phyloP scores from a whole-genome alignment of 2,329 filamentous ascomycete species.

The Trichothecium roseum region DNA sequence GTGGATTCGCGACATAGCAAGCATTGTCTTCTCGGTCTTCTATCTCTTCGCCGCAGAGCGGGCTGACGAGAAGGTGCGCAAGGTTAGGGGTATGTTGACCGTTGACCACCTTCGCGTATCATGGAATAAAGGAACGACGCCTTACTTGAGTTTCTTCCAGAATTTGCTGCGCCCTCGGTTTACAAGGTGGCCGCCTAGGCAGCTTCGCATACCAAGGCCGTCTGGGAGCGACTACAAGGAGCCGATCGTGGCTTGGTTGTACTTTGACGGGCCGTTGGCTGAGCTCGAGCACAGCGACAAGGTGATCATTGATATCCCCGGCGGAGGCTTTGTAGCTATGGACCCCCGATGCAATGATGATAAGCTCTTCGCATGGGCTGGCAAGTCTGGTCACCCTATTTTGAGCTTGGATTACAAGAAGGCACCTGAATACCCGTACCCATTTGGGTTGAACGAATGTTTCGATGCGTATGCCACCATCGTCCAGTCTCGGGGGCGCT shows the following conservation, averaged over 20 bases:
- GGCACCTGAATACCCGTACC: slow-evolving; percentile 40
- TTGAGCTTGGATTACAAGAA: slow-evolving; percentile 77
- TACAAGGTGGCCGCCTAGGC: slow-evolving; percentile 70
- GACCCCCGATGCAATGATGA: slow-evolving; percentile 90
- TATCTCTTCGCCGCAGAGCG: slow-evolving; percentile 89
- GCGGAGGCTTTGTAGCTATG: slow-evolving; percentile 96
- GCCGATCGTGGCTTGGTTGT: slow-evolving; percentile 78
- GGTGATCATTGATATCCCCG: slow-evolving; percentile 80
- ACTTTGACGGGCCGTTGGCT: slow-evolving; percentile 80
- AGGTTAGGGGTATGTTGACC: slow-evolving; percentile 76
- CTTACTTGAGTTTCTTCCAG: slow-evolving; percentile 68
- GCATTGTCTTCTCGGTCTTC: slow-evolving; percentile 76
- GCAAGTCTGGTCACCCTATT: slow-evolving; percentile 77
- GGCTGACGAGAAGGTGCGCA: slow-evolving; percentile 92
- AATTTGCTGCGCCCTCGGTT: slow-evolving; percentile 66
- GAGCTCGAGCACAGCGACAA: slow-evolving; percentile 67
- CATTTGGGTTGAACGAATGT: slow-evolving; percentile 37
- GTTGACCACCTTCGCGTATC: slow-evolving; percentile 85
- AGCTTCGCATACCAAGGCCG: slow-evolving; percentile 76
- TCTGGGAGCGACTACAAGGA: slow-evolving; percentile 71
- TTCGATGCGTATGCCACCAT: slow-evolving; percentile 34
- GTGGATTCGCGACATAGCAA: slow-evolving; percentile 72
- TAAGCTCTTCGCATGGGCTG: slow-evolving; percentile 86
- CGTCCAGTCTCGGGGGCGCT: slow-evolving; percentile 26
- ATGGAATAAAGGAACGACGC: slow-evolving; percentile 91